A percentile compares a stretch with the other conserved stretches of the same genome.
Conservation (phyloP, 2,329 filamentous ascomycete genomes). For the Bisporella sp. region DNA sequence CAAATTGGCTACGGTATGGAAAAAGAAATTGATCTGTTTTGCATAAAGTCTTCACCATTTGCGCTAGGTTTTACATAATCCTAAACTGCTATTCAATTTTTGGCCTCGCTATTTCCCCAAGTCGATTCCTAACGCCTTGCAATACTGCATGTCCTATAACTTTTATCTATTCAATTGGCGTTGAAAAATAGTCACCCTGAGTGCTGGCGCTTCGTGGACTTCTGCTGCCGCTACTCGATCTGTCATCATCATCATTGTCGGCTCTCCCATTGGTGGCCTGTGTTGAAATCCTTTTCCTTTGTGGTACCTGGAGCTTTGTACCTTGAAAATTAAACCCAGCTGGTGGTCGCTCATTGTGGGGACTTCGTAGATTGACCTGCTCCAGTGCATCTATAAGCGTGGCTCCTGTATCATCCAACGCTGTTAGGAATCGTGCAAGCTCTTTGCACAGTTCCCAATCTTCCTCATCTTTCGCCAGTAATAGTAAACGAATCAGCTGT, state of each 20-base stretch:
- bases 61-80: too few species aligned
- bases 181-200: constrained; percentile 6
- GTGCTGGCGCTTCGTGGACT: constrained; percentile 8
- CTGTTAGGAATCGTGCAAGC: constrained; percentile 87
- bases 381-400: constrained; percentile 69
- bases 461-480: constrained; percentile 71
- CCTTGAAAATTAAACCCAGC: constrained; percentile 34
- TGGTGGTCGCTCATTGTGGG: constrained; percentile 24
- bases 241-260: constrained; percentile 26
- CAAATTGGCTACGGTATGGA: too few species aligned
- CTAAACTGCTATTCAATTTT: too few species aligned
- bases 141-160: too few species aligned
- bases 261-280: constrained; percentile 26
- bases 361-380: constrained; percentile 44
- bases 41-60: too few species aligned
- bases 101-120: too few species aligned
- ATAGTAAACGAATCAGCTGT: constrained; percentile 74
- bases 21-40: too few species aligned
- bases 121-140: too few species aligned
- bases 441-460: constrained; percentile 98
- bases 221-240: constrained; percentile 17
- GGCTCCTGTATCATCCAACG: constrained; percentile 79
- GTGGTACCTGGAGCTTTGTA: constrained; percentile 25
- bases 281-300: constrained; percentile 4
- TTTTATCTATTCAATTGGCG: not conserved